These are phyloP conservation scores for Corrigiola litoralis DNA, from an alignment of 179 eudicot genomes.

Conservation along the genomic window DNA sequence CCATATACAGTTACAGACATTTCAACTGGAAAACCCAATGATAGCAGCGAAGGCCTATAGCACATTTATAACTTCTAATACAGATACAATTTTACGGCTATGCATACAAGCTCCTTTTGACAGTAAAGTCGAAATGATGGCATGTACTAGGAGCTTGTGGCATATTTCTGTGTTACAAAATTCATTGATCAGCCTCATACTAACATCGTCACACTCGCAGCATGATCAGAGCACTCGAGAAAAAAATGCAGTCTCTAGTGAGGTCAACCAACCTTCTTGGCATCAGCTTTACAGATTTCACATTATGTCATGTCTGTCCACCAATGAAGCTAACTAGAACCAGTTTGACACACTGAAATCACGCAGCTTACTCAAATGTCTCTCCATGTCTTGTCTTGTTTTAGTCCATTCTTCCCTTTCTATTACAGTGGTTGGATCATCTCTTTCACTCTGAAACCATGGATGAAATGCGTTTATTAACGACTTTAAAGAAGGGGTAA, in stretches of 20 bases:
- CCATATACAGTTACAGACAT: no score
- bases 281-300: not conserved
- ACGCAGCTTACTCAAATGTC: constrained; percentile 77
- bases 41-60: no score
- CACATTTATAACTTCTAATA: no score
- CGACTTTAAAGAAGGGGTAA: not conserved
- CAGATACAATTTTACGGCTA: no score
- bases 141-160: no score
- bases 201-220: no score
- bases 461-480: constrained; percentile 6
- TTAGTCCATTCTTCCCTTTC: constrained; percentile 84
- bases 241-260: not conserved
- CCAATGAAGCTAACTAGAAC: constrained; percentile 42
- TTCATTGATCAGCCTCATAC: no score
- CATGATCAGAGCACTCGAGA: not conserved
- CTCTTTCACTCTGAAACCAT: constrained; percentile 63
- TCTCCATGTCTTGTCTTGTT: constrained; percentile 81
- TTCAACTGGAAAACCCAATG: no score
- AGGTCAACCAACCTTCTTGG: not conserved
- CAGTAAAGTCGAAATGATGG: no score
- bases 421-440: constrained; percentile 77
- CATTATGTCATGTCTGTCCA: not conserved
- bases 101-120: no score
- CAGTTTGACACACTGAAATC: constrained; percentile 90
- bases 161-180: no score